These are phyloP conservation scores for Ogataea methylovora DNA, from an alignment of 805 yeast genomes.

Conservation along the genomic window DNA sequence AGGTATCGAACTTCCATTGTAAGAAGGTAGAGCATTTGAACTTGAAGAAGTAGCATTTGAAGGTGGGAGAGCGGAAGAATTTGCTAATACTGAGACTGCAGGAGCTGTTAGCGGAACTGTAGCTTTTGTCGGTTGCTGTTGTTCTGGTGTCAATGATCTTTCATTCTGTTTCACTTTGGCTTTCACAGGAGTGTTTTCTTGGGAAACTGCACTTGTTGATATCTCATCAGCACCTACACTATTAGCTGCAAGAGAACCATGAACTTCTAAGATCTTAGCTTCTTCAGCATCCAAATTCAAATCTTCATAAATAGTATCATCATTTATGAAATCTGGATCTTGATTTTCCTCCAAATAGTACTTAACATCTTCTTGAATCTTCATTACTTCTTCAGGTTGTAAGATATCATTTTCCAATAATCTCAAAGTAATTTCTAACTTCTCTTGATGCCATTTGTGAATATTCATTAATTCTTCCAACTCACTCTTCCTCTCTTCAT, in stretches of 20 bases:
- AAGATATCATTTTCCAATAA: constrained; percentile 72
- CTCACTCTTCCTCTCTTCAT: constrained; percentile 45
- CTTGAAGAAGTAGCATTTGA: constrained; percentile 10
- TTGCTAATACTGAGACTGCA: constrained; percentile 4
- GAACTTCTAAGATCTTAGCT: constrained; percentile 22
- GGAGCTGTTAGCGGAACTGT: constrained; percentile 6
- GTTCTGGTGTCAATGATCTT: neutral
- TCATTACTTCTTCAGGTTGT: constrained; percentile 68
- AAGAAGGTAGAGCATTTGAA: too few relatives aligned
- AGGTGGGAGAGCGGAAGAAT: constrained; percentile 3
- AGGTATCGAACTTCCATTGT: constrained; percentile 1
- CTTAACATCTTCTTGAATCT: constrained; percentile 79
- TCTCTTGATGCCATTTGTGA: constrained; percentile 71
- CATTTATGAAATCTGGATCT: constrained; percentile 90
- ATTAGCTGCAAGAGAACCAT: constrained; percentile 10
- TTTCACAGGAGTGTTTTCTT: constrained; percentile 8
- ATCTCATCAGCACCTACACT: constrained; percentile 12
- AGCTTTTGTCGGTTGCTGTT: neutral
- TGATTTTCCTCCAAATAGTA: constrained; percentile 92
- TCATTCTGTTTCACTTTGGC: constrained; percentile 7
- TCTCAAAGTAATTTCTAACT: constrained; percentile 70
- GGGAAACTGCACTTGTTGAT: constrained; percentile 4
- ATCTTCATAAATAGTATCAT: constrained; percentile 88
- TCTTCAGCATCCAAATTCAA: constrained; percentile 55
- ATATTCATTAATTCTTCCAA: constrained; percentile 62